Conservation (phyloP, 2,329 filamentous ascomycete genomes). For the Apiospora kogelbergensis region DNA sequence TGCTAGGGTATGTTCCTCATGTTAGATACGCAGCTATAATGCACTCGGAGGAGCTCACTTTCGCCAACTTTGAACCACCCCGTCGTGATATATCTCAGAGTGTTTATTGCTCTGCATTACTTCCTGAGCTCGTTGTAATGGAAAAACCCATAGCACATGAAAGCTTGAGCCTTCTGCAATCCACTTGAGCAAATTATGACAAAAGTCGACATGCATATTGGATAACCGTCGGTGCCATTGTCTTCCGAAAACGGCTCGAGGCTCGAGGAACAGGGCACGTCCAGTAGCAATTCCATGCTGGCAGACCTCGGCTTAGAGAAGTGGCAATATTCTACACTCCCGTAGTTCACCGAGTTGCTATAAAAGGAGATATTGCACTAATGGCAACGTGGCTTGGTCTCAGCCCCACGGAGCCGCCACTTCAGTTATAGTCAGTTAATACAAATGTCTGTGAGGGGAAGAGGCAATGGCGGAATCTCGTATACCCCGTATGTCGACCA, state of each 20-base stretch:
- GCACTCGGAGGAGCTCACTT: background rate
- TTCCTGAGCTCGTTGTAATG: background rate
- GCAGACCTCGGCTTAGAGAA: background rate
- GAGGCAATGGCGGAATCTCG: background rate
- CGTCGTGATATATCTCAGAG: no score
- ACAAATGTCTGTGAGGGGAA: background rate
- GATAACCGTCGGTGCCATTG: slow-evolving; percentile 62
- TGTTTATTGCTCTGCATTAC: background rate
- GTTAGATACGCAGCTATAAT: background rate
- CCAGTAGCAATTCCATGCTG: background rate
- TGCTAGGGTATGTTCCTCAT: background rate
- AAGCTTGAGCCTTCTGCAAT: no score
- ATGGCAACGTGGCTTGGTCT: background rate
- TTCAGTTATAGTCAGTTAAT: background rate
- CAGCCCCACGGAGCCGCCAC: no score
- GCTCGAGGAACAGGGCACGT: background rate
- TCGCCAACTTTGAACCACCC: background rate
- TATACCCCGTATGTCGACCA: background rate
- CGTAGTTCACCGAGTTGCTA: background rate
- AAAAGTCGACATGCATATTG: background rate
- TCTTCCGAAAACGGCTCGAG: slow-evolving; percentile 64
- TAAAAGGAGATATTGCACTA: background rate
- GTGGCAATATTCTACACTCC: background rate
- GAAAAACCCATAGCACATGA: no score
- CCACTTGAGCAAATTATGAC: background rate